These are phyloP conservation scores for Syzygium oleosum DNA, from an alignment of 345 rosid genomes.

Conservation along the genomic window DNA sequence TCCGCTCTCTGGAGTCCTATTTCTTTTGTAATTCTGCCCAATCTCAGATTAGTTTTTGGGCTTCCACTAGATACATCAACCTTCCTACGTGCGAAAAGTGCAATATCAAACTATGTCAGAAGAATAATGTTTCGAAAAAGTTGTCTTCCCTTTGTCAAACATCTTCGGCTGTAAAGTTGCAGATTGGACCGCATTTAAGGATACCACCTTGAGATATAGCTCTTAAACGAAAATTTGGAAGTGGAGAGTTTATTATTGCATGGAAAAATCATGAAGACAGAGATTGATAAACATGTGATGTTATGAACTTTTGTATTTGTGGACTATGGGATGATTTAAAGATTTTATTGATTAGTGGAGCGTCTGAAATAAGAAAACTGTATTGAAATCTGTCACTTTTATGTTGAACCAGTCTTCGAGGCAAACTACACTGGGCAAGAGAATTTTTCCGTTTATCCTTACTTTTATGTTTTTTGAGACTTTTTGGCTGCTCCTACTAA, in stretches of 20 bases:
- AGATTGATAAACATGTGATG: not conserved
- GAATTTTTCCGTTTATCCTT: not conserved
- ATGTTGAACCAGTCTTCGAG: not conserved
- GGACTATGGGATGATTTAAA: not conserved
- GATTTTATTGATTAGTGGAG: not conserved
- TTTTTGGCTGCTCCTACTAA: not conserved
- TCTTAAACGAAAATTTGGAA: not conserved
- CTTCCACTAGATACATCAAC: not conserved
- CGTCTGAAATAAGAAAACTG: not conserved
- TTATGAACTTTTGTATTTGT: not conserved
- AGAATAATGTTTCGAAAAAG: not conserved
- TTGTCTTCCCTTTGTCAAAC: not conserved
- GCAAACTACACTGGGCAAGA: not conserved
- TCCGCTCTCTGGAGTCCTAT: not conserved
- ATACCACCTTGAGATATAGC: not conserved
- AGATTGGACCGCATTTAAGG: not conserved
- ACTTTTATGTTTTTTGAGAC: not conserved
- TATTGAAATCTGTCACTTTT: not conserved
- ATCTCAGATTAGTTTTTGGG: not conserved
- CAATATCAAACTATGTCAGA: not conserved
- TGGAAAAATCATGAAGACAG: not conserved
- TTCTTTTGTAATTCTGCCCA: not conserved
- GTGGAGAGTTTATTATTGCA: not conserved
- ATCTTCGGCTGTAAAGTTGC: not conserved
- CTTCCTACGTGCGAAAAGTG: not conserved